Evolutionary conservation across 306 rosid species (phyloP), one percentile per base, ranked within the genome.

Genomic region (Malus sylvestris): DNA sequence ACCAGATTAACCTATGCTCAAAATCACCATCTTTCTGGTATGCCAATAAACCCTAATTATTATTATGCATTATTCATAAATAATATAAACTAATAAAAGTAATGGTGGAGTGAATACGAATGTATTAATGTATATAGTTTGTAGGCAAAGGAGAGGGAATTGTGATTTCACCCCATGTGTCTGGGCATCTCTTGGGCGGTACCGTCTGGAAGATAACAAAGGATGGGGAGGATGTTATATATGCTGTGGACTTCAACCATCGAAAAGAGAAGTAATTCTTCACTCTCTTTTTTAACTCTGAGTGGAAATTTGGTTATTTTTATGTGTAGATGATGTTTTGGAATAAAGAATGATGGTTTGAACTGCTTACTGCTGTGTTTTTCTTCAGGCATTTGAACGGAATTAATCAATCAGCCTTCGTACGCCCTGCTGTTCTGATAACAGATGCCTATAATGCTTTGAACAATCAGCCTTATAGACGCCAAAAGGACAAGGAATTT

Each of bases 401-500:
- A 84, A 95, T 93, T 75, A 90, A 81, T 86, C 91, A 89, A 65
- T 86, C 94, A 76, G 85, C 97, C 75, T 90, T 86, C 81, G 96
- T 92, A 76, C 91, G 97, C 49, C 97, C 97, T 52, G 99, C 99
- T 76, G 97, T 95, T 79, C 85, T 95, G 52, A 95, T 95, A 78
- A 95, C 99, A 9, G 99, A 95, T 90, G 97, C 99, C 22, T 95
- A 90, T 83, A 95, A 95, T 81, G 99, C 99, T 88, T 74, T 95
- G 86, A 95, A 92, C 77, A 95, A 95, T 86, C 97, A 95, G 87
- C 91, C 99, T 58, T 90, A 90, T 66, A 90, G 97, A 80, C 96
- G 97, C 55, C 97, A 90, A 81, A 90, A 88, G 84, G 99, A 95
- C 83, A 90, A 83, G 80, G 97, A 95, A 85, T 89, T 95, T 83